Evolutionary conservation across 257 asterid species (phyloP), one percentile per base, ranked within the genome.

Genomic region (Nicotiana otophora): DNA sequence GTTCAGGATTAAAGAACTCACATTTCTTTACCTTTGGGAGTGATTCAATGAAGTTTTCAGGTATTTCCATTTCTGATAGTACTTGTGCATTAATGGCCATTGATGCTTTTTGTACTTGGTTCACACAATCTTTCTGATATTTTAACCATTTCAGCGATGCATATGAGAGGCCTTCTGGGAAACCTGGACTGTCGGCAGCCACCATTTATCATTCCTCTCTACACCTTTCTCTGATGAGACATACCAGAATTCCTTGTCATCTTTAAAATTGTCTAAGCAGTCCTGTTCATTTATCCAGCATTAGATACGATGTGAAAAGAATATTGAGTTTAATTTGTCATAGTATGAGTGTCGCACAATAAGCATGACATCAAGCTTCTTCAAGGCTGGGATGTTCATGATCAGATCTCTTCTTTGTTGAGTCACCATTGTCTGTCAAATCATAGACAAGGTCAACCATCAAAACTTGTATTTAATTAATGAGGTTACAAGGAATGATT

Each of bases 31-130:
- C 97, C 97, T 91, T 94, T 2, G 98, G 98, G 31, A 94, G 95
- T 28, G 94, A 86, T 80, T 94, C 98, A 48, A 94, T 91, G 89
- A 92, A 92, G 92, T 83, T 88, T 17, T 94, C 97, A 1, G 98
- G 26, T 23, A 23, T 23, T 23, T 23, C 26, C 26, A 23, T 23
- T 74, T 94, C 98, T 26, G 95, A 62, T n/a, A 94, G 89, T 57
- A 89, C 81, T 80, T 94, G 97, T 85, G 98, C 95, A 77, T 94
- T 94, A 66, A 91, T 94, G 7, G 94, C 97, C 97, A 94, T 90
- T 77, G 97, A 90, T 74, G 97, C 98, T 86, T 94, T 94, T 64
- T 90, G 77, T 1, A 94, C 97, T 90, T 94, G 98, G 83, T 85
- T 90, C 7, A 94, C 98, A 3, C 92, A 83, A 76, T 94, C 97